Evolutionary conservation across 2,329 filamentous ascomycete genomes (phyloP).

Genomic region (Westerdykella ornata): DNA sequence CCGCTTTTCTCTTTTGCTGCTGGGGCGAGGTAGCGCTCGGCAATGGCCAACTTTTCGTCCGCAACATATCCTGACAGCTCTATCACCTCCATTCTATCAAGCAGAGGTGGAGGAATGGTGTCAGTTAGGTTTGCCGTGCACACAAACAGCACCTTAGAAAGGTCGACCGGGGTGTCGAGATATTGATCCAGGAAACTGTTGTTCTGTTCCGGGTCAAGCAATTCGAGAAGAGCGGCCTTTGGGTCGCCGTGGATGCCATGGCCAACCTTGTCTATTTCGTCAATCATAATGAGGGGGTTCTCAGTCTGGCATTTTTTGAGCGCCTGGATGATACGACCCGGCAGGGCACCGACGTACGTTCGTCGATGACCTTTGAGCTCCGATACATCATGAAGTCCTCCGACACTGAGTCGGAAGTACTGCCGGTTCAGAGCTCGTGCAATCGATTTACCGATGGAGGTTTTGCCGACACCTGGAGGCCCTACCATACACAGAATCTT

Average conservation of each 20-base stretch:
- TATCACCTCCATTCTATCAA: constrained; percentile 98
- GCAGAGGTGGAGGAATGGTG: constrained; percentile 85
- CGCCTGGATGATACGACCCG: constrained; percentile 94
- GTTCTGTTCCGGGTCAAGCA: constrained; percentile 96
- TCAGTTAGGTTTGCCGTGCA: constrained; percentile 99
- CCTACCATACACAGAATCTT: constrained; percentile 98
- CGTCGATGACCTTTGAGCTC: constrained; percentile 97
- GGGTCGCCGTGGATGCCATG: constrained; percentile 95
- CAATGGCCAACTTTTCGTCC: constrained; percentile 98
- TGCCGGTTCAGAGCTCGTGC: constrained; percentile 88
- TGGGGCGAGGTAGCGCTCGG: constrained; percentile 83
- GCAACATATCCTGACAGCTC: constrained; percentile 92
- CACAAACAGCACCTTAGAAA: constrained; percentile 96
- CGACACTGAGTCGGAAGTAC: constrained; percentile 98
- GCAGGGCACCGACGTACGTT: constrained; percentile 92
- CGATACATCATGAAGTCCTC: constrained; percentile 91
- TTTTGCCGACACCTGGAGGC: constrained; percentile 95
- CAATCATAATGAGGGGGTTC: constrained; percentile 92
- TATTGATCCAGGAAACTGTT: constrained; percentile 97
- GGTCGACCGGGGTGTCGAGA: constrained; percentile 93
- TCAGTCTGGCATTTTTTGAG: constrained; percentile 99
- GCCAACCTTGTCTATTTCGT: constrained; percentile 97
- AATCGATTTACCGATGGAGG: constrained; percentile 97
- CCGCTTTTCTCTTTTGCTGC: constrained; percentile 92
- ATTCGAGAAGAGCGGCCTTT: constrained; percentile 83